Evolutionary conservation across 2,329 filamentous ascomycete species (phyloP).

Genomic region (Rhynchosporium secalis): DNA sequence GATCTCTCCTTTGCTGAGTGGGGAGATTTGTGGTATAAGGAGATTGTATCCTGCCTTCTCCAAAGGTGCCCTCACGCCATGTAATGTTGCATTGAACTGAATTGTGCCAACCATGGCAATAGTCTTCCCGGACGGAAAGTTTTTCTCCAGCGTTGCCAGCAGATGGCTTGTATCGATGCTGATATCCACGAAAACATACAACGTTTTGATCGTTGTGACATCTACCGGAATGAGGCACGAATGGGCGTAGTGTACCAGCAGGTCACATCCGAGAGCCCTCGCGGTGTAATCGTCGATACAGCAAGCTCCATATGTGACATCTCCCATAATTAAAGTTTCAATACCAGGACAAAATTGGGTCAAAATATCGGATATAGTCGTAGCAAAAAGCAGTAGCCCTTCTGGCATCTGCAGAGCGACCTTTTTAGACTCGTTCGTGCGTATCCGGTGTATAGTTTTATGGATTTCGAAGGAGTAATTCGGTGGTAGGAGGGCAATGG

Average conservation of each 20-base stretch:
- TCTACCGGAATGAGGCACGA: conserved; percentile 95
- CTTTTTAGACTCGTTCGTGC: conserved; percentile 73
- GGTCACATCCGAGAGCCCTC: conserved; percentile 86
- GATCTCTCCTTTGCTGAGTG: conserved; percentile 92
- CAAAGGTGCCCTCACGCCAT: conserved; percentile 75
- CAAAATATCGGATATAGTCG: conserved; percentile 95
- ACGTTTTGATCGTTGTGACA: conserved; percentile 92
- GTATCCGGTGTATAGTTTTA: conserved; percentile 95
- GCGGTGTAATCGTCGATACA: conserved; percentile 99
- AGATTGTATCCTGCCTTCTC: conserved; percentile 84
- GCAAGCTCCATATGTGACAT: conserved; percentile 97
- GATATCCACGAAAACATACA: conserved; percentile 98
- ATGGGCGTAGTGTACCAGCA: conserved; percentile 95
- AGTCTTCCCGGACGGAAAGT: conserved; percentile 81
- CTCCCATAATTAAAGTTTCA: conserved; percentile 97
- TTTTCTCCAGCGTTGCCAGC: conserved; percentile 81
- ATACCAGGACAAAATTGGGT: conserved; percentile 90
- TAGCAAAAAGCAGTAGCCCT: conserved; percentile 90
- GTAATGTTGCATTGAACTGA: conserved; percentile 96
- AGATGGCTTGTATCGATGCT: conserved; percentile 90
- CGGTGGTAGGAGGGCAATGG: conserved; percentile 81
- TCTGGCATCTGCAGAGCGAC: conserved; percentile 98
- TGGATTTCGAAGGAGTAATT: conserved; percentile 99
- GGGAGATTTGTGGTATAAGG: conserved; percentile 87
- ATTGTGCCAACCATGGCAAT: conserved; percentile 95